These are phyloP conservation scores for Thraustotheca clavata DNA, from an alignment of 352 stramenopile species.

Conservation along the genomic window DNA sequence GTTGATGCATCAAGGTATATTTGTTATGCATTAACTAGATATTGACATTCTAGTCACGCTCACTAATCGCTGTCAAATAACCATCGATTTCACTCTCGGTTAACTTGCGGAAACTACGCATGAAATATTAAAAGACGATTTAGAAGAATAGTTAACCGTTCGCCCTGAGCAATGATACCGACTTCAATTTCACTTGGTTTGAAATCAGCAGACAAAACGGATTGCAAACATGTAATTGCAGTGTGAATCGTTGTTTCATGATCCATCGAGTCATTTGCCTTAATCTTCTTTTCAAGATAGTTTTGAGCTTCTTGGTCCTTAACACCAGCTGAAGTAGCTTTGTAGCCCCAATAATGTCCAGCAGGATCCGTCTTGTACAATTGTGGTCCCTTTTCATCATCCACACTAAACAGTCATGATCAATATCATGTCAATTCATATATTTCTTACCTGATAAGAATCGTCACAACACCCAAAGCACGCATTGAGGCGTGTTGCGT, in stretches of 20 bases:
- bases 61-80: constrained; percentile 97
- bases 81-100: constrained; percentile 96
- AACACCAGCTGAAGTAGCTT: constrained; percentile 87
- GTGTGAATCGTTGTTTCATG: constrained; percentile 92
- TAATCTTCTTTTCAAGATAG: constrained; percentile 98
- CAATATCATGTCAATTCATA: not conserved
- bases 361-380: constrained; percentile 98
- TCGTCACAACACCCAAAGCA: constrained; percentile 91
- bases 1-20: not conserved
- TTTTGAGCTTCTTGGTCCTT: constrained; percentile 99
- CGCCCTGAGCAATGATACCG: constrained; percentile 51
- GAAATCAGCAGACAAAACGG: constrained; percentile 96
- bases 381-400: constrained; percentile 97
- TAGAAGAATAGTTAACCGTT: constrained; percentile 52
- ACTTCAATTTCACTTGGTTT: constrained; percentile 94
- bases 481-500: constrained; percentile 93
- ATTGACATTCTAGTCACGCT: constrained; percentile 66
- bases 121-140: constrained; percentile 5
- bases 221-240: constrained; percentile 96
- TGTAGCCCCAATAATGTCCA: constrained; percentile 95
- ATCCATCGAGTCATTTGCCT: constrained; percentile 85
- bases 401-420: constrained; percentile 38
- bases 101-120: constrained; percentile 85
- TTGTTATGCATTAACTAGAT: not conserved
- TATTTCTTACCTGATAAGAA: constrained; percentile 81